Evolutionary conservation across 208 protist species (phyloP), one percentile per base, ranked within the genome.

Genomic region (Trypanosoma brucei): DNA sequence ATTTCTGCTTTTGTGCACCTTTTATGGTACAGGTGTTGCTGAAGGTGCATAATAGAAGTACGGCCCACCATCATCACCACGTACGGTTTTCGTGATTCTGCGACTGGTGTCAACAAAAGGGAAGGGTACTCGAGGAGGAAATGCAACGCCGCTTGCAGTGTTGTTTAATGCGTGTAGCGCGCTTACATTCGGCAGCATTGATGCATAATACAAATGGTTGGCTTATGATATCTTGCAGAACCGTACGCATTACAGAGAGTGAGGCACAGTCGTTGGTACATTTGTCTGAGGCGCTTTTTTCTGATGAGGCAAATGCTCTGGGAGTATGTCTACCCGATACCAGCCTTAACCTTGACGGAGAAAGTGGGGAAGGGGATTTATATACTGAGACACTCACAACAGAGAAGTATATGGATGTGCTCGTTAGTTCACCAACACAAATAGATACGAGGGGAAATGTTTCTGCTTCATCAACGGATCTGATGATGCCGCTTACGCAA

Each of bases 231-330:
- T 46, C 8, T 46, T 11, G 42, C 42, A 46, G 42, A 11, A 46
- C 42, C 11, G 42, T 46, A 11, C 42, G 11, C 11, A 14, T 46
- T 11, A 46, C 55, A 34, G 64, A 55, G 38, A 36, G 42, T 22
- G 54, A 72, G 45, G 51, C 66, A 6, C 59, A 46, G 45, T n/a
- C 52, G 0, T 54, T 72, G 35, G 50, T 52, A 35, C 44, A 39
- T 39, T 51, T 72, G 0, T 72, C 66, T 9, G 66, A 72, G 59
- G 66, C 66, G 33, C 55, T 72, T 34, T 62, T 72, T 45, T 13
- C 8, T 11, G 66, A 72, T 40, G 66, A 72, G 53, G 52, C 66
- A 4, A 52, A 4, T 36, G 40, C 40, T 14, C 5, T 63, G 1
- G 36, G 40, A 36, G 38, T 70, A 0, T 7, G 11, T 1, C 48